Base-by-base conservation (phyloP, 2,329 filamentous ascomycete genomes). In the Colletotrichum incanum region DNA sequence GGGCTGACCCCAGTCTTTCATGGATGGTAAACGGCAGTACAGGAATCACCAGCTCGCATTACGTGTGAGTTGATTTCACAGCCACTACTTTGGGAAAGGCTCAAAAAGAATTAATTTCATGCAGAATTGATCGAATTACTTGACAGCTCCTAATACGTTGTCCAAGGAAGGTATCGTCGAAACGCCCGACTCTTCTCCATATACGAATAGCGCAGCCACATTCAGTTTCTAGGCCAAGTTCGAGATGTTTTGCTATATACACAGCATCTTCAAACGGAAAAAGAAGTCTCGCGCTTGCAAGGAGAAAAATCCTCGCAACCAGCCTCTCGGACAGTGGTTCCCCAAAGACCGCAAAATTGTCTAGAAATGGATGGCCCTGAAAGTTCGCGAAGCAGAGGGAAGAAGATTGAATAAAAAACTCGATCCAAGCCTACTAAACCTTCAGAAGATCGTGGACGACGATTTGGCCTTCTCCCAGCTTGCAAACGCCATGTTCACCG, bases 401-500 rank as follows among this genome's bases (percentile, higher is more conserved):
- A 49, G 23, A 28, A 45, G 9, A 1, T 7, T 20, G 3, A 8
- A 45, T 1, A 20, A 50, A 12, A 18, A 28, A 18, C 60, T 63
- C 2, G 45, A 54, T 18, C 56, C 65, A 7, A 62, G 55, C 56
- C 65, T 67, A 14, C 26, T 18, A 7, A 5, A 34, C 8, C 23
- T 67, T 18, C 26, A 52, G 12, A 47, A 37, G 6, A 3, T 47
- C 7, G 65, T 63, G 2, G 5, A 23, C 31, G 34, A 55, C 8
- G 39, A 55, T 1, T 20, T 49, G 2, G 16, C 52, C 14, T 49
- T 67, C n/a, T 9, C 49, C 28, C 37, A 26, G 16, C 58, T 67
- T 12, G 58, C 60, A n/a, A 31, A 69, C 16, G 37, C 26, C 5
- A 69, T 69, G 67, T 69, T 69, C 61, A 54, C 60, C 20, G 60